Base-by-base conservation (phyloP, 805 yeast species). In the Metschnikowia santaceciliae region DNA sequence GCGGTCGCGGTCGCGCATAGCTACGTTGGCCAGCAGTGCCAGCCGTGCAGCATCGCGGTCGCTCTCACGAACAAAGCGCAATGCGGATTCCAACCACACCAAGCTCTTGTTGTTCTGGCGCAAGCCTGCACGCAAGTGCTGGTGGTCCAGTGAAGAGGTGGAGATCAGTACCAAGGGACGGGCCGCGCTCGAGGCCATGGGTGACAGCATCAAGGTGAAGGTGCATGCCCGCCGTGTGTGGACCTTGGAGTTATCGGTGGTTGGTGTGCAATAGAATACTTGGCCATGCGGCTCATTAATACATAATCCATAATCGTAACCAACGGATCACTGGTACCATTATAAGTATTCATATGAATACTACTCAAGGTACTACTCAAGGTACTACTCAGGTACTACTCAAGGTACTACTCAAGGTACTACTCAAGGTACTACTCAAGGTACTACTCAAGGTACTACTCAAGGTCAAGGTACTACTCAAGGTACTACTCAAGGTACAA, bases 41-140 rank as follows among this genome's bases (percentile, higher is more conserved):
- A 76, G 80, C 2, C 71, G 84, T 50, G 82, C 81, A 1, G 81
- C 81, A 1, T 74, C 84, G 5, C 69, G 84, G 48, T 83, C 89
- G 1, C 72, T 81, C 33, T 80, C 86, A 4, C 72, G 81, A 53
- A 75, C 82, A 11, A 61, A 54, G 57, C 70, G 57, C 60, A 68
- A 51, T 64, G 69, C 53, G 56, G 81, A 75, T 63, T 68, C 58
- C 22, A 72, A 66, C 57, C 74, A 71, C 42, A 70, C 74, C 4
- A 94, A 94, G 67, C 76, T 94, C 47, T 74, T 94, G 35, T 71
- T 94, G 47, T 94, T 94, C 64, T 94, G 99, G 98, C 80, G 96
- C 55, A 94, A 94, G 65, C 99, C 99, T 0, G 99, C 99, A 2
- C 80, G 98, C 63, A 94, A 94, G 65, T 94, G 99, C 71, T 94